Conservation (phyloP, 352 stramenopile species). For the Phytophthora constricta region DNA sequence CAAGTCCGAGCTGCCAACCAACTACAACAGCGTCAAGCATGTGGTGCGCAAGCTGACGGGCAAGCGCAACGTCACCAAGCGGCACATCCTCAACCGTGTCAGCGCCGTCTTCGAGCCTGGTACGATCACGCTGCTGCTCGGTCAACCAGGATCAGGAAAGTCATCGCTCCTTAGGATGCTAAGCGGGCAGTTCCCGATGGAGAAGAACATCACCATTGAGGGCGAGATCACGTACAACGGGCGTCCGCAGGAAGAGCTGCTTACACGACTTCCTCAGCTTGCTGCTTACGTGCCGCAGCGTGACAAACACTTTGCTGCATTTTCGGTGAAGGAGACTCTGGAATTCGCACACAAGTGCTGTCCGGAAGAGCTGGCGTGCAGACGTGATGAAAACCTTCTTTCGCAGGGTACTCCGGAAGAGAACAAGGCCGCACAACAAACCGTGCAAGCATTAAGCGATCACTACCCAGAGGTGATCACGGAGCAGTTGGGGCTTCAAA, state of each 20-base stretch:
- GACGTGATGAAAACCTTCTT: conserved; percentile 11
- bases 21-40: conserved; percentile 28
- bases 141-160: conserved; percentile 14
- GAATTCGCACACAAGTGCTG: conserved; percentile 67
- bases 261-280: conserved; percentile 28
- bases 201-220: conserved; percentile 26
- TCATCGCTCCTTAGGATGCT: conserved; percentile 36
- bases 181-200: conserved; percentile 26
- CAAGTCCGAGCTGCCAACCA: conserved; percentile 27
- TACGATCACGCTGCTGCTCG: conserved; percentile 30
- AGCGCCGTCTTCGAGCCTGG: conserved; percentile 35
- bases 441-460: conserved; percentile 6
- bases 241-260: conserved; percentile 12
- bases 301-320: conserved; percentile 49
- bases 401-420: conserved; percentile 38
- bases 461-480: conserved; percentile 44
- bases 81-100: conserved; percentile 33
- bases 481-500: conserved; percentile 37
- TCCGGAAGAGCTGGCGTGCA: conserved; percentile 38
- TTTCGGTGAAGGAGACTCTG: conserved; percentile 28
- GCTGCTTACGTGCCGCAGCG: conserved; percentile 37
- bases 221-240: conserved; percentile 39
- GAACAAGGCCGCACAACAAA: conserved; percentile 20
- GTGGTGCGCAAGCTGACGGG: conserved; percentile 7
- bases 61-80: conserved; percentile 16